Evolutionary conservation across 2,329 filamentous ascomycete genomes (phyloP).

Genomic region (Arthrobotrys musiformis): DNA sequence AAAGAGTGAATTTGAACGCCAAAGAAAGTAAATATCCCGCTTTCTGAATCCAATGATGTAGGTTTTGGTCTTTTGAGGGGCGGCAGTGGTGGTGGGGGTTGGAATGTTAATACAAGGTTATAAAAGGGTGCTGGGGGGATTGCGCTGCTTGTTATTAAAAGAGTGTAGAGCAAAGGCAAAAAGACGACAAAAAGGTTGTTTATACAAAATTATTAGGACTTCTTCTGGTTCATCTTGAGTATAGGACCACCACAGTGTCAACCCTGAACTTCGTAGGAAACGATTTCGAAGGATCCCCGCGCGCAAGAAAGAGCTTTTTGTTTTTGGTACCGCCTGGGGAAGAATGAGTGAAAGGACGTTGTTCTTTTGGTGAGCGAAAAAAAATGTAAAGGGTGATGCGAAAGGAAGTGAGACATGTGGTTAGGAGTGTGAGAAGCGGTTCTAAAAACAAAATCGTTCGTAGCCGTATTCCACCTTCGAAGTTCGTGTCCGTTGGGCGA

Average conservation of each 20-base stretch:
- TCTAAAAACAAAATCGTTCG: slow-evolving; percentile 44
- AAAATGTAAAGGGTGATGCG: slow-evolving; percentile 23
- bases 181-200: slow-evolving; percentile 8
- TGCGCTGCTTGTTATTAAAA: slow-evolving; percentile 43
- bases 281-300: slow-evolving; percentile 38
- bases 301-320: slow-evolving; percentile 4
- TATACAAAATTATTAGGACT: slow-evolving; percentile 40
- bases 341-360: slow-evolving; percentile 7
- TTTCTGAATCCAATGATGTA: slow-evolving; percentile 49
- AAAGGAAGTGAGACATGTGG: slow-evolving; percentile 25
- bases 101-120: slow-evolving; percentile 29
- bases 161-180: slow-evolving; percentile 42
- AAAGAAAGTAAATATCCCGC: slow-evolving; percentile 52
- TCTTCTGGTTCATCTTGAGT: slow-evolving; percentile 23
- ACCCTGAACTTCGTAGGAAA: slow-evolving; percentile 31
- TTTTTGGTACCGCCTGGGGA: slow-evolving; percentile 28
- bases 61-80: background rate
- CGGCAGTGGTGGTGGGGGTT: too few relatives aligned
- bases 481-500: slow-evolving; percentile 47
- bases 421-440: slow-evolving; percentile 34
- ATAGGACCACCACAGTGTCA: slow-evolving; percentile 45
- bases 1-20: slow-evolving; percentile 54
- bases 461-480: slow-evolving; percentile 42
- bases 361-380: slow-evolving; percentile 7
- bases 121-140: background rate